Percentiles rank a stretch among this genome's conserved stretches.
Evolutionary conservation across 345 rosid species (phyloP).

Genomic region (Passiflora organensis): DNA sequence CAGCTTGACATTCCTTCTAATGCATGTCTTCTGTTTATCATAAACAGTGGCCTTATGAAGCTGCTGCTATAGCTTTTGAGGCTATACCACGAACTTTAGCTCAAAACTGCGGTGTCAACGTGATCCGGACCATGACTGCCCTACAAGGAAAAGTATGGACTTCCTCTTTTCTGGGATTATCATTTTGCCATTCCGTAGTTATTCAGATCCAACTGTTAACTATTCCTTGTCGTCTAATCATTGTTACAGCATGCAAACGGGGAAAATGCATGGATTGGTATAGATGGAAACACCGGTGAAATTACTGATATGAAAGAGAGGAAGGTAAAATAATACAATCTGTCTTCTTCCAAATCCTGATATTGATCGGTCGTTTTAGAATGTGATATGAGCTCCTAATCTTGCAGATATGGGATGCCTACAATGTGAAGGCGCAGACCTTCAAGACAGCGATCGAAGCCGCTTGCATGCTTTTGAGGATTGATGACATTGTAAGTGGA

Average conservation of each 20-base stretch:
- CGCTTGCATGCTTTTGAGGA: conserved; percentile 88
- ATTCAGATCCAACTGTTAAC: too few relatives aligned
- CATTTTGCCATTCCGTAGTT: too few relatives aligned
- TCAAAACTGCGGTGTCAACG: conserved; percentile 78
- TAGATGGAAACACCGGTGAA: conserved; percentile 88
- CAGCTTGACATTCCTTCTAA: neutral
- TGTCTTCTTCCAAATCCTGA: neutral
- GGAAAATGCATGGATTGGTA: conserved; percentile 94
- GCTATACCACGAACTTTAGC: conserved; percentile 89
- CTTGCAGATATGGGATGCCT: conserved; percentile 88
- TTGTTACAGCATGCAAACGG: conserved; percentile 81
- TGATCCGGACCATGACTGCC: conserved; percentile 75
- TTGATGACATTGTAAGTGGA: conserved; percentile 95
- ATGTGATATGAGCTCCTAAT: too few relatives aligned
- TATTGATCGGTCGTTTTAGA: too few relatives aligned
- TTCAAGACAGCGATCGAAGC: conserved; percentile 95
- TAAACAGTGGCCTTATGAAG: conserved; percentile 94
- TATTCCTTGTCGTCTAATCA: neutral
- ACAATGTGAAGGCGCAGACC: conserved; percentile 90
- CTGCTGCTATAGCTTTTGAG: conserved; percentile 95
- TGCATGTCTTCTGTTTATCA: conserved; percentile 2
- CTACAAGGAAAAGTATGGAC: conserved; percentile 77
- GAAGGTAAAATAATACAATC: conserved; percentile 38
- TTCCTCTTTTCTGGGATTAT: too few relatives aligned
- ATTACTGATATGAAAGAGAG: conserved; percentile 84